Percentiles rank a stretch among this genome's conserved stretches.
Evolutionary conservation across 768 basidiomycete genomes (phyloP).

Genomic region (Gloeopeniophorella convolvens): DNA sequence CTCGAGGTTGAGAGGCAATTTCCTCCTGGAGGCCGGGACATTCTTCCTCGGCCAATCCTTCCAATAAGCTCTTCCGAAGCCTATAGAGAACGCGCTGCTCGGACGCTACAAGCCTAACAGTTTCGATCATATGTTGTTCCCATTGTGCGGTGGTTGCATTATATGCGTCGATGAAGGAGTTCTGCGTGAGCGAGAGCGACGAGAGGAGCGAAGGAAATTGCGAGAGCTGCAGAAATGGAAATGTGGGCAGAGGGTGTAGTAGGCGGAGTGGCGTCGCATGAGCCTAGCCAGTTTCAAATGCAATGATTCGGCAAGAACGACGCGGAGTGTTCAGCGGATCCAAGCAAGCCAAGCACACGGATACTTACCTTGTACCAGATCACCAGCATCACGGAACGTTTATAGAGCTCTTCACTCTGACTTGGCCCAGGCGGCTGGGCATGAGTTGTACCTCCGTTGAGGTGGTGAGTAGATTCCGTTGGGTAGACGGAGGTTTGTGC

Average conservation of each 20-base stretch:
- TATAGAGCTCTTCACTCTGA: constrained; percentile 32
- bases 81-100: constrained; percentile 62
- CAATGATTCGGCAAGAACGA: not conserved
- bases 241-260: constrained; percentile 39
- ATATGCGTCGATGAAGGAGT: constrained; percentile 57
- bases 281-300: constrained; percentile 12
- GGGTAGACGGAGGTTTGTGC: constrained; percentile 11
- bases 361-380: constrained; percentile 60
- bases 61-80: constrained; percentile 49
- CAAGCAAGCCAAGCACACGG: not conserved
- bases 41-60: constrained; percentile 50
- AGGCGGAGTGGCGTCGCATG: constrained; percentile 22
- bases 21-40: constrained; percentile 54
- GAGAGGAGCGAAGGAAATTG: constrained; percentile 44
- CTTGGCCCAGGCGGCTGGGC: constrained; percentile 5
- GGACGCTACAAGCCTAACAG: constrained; percentile 50
- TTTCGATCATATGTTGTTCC: constrained; percentile 59
- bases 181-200: constrained; percentile 46
- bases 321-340: not conserved
- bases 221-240: constrained; percentile 58
- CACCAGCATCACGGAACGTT: constrained; percentile 55
- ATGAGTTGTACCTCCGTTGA: constrained; percentile 6
- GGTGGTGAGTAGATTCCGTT: constrained; percentile 7
- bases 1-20: constrained; percentile 38
- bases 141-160: constrained; percentile 49